These are phyloP conservation scores for Delphinella strobiligena DNA, from an alignment of 2,329 filamentous ascomycete species.

Conservation along the genomic window DNA sequence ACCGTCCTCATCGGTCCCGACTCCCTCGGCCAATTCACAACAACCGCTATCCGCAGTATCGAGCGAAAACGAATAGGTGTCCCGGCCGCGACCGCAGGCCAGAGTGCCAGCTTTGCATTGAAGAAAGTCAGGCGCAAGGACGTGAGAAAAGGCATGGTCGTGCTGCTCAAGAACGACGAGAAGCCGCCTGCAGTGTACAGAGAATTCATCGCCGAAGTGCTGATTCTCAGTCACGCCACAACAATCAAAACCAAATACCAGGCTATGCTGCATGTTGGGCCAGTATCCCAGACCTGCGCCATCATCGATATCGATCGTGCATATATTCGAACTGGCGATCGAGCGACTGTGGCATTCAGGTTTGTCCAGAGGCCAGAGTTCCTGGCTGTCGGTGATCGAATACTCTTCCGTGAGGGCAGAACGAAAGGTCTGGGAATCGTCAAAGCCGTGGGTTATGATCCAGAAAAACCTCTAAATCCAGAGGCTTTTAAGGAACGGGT, in stretches of 20 bases:
- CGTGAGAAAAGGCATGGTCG: slow-evolving; percentile 95
- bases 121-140: slow-evolving; percentile 82
- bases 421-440: slow-evolving; percentile 95
- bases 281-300: slow-evolving; percentile 87
- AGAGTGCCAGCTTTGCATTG: slow-evolving; percentile 84
- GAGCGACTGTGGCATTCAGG: slow-evolving; percentile 86
- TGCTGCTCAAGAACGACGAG: slow-evolving; percentile 61
- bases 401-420: slow-evolving; percentile 85
- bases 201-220: slow-evolving; percentile 56
- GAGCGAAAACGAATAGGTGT: slow-evolving; percentile 88
- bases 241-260: slow-evolving; percentile 97
- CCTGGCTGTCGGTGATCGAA: slow-evolving; percentile 71
- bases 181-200: slow-evolving; percentile 43
- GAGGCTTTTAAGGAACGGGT: slow-evolving; percentile 17
- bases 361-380: slow-evolving; percentile 95
- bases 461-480: slow-evolving; percentile 35
- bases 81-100: slow-evolving; percentile 76
- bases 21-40: slow-evolving; percentile 75
- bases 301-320: slow-evolving; percentile 97
- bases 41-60: slow-evolving; percentile 80
- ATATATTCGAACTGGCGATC: slow-evolving; percentile 85
- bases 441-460: slow-evolving; percentile 80
- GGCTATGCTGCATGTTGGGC: slow-evolving; percentile 94
- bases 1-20: slow-evolving; percentile 81
- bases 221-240: slow-evolving; percentile 90